Percentiles rank a stretch among this genome's conserved stretches.
Evolutionary conservation across 805 yeast genomes (phyloP).

Genomic region (Schwanniomyces polymorphus): DNA sequence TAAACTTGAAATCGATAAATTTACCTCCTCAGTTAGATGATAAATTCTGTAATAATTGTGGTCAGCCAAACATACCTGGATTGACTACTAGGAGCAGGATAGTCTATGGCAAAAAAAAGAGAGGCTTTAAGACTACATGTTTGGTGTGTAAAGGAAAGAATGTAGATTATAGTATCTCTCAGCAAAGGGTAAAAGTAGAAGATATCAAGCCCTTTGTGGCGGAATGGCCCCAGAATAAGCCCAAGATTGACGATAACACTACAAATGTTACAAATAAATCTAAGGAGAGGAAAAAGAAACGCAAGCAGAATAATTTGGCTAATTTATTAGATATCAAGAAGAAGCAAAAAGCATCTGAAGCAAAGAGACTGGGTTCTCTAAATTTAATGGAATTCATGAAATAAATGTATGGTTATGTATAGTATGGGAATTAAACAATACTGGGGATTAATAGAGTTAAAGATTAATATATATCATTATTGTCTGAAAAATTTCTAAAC

Average conservation of each 20-base stretch:
- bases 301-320: conserved; percentile 45
- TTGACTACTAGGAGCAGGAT: conserved; percentile 24
- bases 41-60: conserved; percentile 32
- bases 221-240: conserved; percentile 7
- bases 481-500: background rate
- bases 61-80: conserved; percentile 34
- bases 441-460: background rate
- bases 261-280: conserved; percentile 12
- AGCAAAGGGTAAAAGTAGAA: background rate
- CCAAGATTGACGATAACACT: background rate
- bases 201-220: conserved; percentile 5
- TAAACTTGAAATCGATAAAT: conserved; percentile 23
- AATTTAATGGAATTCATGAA: conserved; percentile 53
- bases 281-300: conserved; percentile 45
- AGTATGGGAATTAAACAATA: too few species aligned
- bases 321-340: conserved; percentile 44
- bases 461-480: background rate
- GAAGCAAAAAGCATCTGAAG: conserved; percentile 24
- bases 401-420: background rate
- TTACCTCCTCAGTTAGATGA: conserved; percentile 25
- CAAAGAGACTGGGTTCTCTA: conserved; percentile 31
- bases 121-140: conserved; percentile 9
- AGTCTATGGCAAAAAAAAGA: conserved; percentile 11
- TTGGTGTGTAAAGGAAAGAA: conserved; percentile 6
- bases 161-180: background rate